phyloP scores from a whole-genome alignment of 345 rosid species.

The Ailanthus altissimus region DNA sequence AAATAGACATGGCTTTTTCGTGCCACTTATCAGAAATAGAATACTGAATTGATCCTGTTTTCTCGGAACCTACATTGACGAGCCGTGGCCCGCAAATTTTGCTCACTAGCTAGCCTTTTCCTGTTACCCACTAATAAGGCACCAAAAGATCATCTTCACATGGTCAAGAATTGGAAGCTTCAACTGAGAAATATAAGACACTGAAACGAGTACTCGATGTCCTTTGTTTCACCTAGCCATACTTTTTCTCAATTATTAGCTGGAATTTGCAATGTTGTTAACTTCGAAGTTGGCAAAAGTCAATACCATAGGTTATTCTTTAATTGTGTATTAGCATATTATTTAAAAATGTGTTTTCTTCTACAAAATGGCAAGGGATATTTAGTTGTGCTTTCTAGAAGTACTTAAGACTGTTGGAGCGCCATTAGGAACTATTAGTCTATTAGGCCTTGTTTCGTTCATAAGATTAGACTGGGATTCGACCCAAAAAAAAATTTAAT shows the following conservation, averaged over 20 bases:
- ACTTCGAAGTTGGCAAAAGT: not conserved
- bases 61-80: too few species aligned
- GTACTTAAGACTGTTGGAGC: not conserved
- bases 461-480: too few species aligned
- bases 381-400: not conserved
- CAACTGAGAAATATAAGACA: not conserved
- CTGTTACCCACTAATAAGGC: too few species aligned
- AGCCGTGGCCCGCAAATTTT: too few species aligned
- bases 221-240: not conserved
- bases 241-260: not conserved
- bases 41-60: too few species aligned
- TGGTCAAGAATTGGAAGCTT: not conserved
- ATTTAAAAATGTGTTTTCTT: not conserved
- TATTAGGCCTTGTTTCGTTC: too few species aligned
- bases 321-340: too few species aligned
- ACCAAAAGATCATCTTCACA: not conserved
- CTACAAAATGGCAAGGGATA: not conserved
- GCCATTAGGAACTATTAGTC: not conserved
- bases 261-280: not conserved
- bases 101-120: too few species aligned
- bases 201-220: not conserved
- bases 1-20: not conserved
- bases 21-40: too few species aligned
- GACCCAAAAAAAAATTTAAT: too few species aligned
- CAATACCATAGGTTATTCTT: not conserved